phyloP scores from a whole-genome alignment of 169 alveolate genomes.

The Plasmodium vinckei region DNA sequence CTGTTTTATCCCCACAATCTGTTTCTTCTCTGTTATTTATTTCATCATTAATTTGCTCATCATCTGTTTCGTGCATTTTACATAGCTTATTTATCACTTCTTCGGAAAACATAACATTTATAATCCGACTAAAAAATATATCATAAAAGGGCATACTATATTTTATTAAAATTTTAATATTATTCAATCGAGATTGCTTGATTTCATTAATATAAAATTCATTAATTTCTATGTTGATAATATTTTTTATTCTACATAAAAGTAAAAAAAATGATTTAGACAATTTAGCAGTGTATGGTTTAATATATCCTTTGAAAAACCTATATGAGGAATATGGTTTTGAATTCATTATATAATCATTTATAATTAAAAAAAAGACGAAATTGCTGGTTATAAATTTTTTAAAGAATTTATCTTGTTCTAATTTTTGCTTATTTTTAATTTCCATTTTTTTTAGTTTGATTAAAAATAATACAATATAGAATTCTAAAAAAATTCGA shows the following conservation, averaged over 20 bases:
- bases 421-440: slow-evolving; percentile 42
- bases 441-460: slow-evolving; percentile 40
- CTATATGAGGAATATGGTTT: slow-evolving; percentile 8
- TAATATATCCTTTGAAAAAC: slow-evolving; percentile 12
- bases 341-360: slow-evolving; percentile 16
- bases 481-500: slow-evolving; percentile 8
- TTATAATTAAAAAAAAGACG: slow-evolving; percentile 43
- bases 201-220: slow-evolving; percentile 23
- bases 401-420: slow-evolving; percentile 51
- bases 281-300: not conserved
- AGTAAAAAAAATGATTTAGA: not conserved
- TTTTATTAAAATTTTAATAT: slow-evolving; percentile 23
- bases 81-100: too few relatives aligned
- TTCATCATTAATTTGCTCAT: too few relatives aligned
- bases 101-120: not conserved
- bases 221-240: slow-evolving; percentile 4
- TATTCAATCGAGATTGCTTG: slow-evolving; percentile 8
- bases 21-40: too few relatives aligned
- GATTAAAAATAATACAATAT: slow-evolving; percentile 16
- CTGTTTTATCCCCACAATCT: too few relatives aligned
- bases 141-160: slow-evolving; percentile 19
- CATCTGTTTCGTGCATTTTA: too few relatives aligned
- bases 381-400: slow-evolving; percentile 38
- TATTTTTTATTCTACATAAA: slow-evolving; percentile 16
- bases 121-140: slow-evolving; percentile 16